Percentiles rank a stretch among this genome's conserved stretches.
Evolutionary conservation across 305 asterid species (phyloP).

Genomic region (Fraxinus platypoda): DNA sequence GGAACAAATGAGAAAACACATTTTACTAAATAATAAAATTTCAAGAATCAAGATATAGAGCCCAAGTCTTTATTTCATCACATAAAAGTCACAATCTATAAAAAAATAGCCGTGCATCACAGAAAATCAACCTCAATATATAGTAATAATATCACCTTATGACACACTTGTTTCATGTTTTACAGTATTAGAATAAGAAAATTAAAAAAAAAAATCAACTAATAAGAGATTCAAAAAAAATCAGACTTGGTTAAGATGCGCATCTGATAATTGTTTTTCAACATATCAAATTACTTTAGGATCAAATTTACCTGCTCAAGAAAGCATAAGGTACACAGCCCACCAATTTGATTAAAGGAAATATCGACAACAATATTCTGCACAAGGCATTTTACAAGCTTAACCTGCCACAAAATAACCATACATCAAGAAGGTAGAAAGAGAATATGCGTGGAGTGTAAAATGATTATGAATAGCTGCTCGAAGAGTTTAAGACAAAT

Average conservation of each 20-base stretch:
- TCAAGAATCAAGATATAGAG: background rate
- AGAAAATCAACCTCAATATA: background rate
- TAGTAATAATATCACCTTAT: background rate
- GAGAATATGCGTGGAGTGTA: background rate
- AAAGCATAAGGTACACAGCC: conserved; percentile 83
- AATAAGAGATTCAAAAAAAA: background rate
- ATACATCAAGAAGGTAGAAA: conserved; percentile 5
- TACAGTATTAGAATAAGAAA: background rate
- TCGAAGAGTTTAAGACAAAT: background rate
- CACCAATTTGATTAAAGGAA: conserved; percentile 89
- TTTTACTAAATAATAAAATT: background rate
- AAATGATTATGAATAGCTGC: background rate
- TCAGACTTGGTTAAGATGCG: background rate
- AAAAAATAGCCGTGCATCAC: background rate
- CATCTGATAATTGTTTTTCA: background rate
- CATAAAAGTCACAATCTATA: background rate
- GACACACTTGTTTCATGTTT: background rate
- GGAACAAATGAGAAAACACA: background rate
- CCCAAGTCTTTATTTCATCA: background rate
- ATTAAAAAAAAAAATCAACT: background rate
- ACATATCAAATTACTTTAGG: background rate
- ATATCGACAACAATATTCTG: conserved; percentile 83
- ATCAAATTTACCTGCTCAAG: conserved; percentile 68
- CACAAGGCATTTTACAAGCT: conserved; percentile 81
- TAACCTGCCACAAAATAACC: conserved; percentile 58